Evolutionary conservation across 192 early-diverging fungal genomes (phyloP).

Genomic region (Entomortierella chlamydospora): DNA sequence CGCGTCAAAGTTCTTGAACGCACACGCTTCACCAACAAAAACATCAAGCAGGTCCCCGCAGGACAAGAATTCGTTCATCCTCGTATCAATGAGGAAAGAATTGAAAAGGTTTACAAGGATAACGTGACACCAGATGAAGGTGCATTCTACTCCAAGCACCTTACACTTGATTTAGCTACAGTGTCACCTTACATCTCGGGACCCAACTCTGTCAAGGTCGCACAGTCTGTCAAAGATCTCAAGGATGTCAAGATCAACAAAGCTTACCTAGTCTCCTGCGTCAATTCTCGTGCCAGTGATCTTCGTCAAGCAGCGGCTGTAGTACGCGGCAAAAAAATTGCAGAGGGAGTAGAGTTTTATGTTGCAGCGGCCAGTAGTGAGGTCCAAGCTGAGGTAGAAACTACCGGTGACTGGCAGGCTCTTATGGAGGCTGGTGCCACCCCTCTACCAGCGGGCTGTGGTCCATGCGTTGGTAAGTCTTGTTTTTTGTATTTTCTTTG

Average conservation of each 20-base stretch:
- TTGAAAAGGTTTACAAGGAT: slow-evolving; percentile 55
- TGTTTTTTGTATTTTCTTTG: neutral
- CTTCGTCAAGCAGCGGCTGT: slow-evolving; percentile 89
- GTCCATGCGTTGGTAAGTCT: slow-evolving; percentile 88
- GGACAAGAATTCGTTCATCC: slow-evolving; percentile 65
- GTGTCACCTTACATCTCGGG: slow-evolving; percentile 92
- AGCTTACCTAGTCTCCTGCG: slow-evolving; percentile 96
- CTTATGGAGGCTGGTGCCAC: slow-evolving; percentile 91
- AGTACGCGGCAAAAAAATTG: slow-evolving; percentile 77
- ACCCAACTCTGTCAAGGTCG: slow-evolving; percentile 96
- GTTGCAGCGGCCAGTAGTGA: slow-evolving; percentile 94
- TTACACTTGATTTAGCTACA: slow-evolving; percentile 89
- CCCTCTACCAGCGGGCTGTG: slow-evolving; percentile 94
- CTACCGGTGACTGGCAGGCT: slow-evolving; percentile 87
- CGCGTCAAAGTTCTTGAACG: slow-evolving; percentile 67
- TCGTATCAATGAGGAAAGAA: slow-evolving; percentile 64
- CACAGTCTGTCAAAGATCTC: slow-evolving; percentile 81
- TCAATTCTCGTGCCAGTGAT: slow-evolving; percentile 93
- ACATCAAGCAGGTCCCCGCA: slow-evolving; percentile 54
- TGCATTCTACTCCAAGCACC: slow-evolving; percentile 85
- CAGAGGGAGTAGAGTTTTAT: slow-evolving; percentile 90
- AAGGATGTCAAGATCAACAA: slow-evolving; percentile 89
- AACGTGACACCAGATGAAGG: slow-evolving; percentile 63
- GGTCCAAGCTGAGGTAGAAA: slow-evolving; percentile 89
- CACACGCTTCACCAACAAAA: slow-evolving; percentile 64